phyloP scores from a whole-genome alignment of 2,329 filamentous ascomycete species.

The Fusarium sp. region DNA sequence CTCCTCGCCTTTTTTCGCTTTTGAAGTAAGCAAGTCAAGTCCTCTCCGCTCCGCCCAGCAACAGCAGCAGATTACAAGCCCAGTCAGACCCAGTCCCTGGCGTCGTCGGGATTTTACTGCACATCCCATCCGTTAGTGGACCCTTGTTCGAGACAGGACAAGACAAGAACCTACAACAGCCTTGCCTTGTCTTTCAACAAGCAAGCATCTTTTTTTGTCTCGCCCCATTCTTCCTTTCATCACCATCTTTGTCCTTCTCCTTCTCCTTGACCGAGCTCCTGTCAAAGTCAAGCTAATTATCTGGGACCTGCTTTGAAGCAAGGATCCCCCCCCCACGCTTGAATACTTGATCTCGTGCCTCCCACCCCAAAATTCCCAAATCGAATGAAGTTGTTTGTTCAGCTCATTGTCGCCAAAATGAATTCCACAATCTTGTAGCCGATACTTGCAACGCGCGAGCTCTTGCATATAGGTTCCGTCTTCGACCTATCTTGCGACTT shows the following conservation, averaged over 20 bases:
- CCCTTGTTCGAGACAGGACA: constrained; percentile 27
- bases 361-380: constrained; percentile 3
- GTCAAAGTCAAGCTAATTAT: constrained; percentile 13
- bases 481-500: constrained; percentile 22
- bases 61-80: not conserved
- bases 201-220: constrained; percentile 36
- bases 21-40: not conserved
- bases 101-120: constrained; percentile 29
- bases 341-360: constrained; percentile 44
- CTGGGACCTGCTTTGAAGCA: constrained; percentile 22
- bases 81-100: constrained; percentile 15
- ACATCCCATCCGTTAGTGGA: constrained; percentile 34
- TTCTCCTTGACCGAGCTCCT: constrained; percentile 46
- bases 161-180: constrained; percentile 13
- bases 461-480: constrained; percentile 37
- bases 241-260: constrained; percentile 38
- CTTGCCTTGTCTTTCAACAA: constrained; percentile 22
- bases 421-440: constrained; percentile 42
- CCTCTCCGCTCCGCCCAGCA: constrained; percentile 28
- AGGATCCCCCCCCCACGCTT: constrained; percentile 43
- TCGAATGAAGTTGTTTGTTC: constrained; percentile 44
- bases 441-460: constrained; percentile 40
- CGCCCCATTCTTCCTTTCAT: constrained; percentile 38
- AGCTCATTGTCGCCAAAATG: constrained; percentile 45
- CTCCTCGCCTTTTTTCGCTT: constrained; percentile 10